These are phyloP conservation scores for Kwoniella dendrophila DNA, from an alignment of 768 basidiomycete genomes.

Conservation along the genomic window DNA sequence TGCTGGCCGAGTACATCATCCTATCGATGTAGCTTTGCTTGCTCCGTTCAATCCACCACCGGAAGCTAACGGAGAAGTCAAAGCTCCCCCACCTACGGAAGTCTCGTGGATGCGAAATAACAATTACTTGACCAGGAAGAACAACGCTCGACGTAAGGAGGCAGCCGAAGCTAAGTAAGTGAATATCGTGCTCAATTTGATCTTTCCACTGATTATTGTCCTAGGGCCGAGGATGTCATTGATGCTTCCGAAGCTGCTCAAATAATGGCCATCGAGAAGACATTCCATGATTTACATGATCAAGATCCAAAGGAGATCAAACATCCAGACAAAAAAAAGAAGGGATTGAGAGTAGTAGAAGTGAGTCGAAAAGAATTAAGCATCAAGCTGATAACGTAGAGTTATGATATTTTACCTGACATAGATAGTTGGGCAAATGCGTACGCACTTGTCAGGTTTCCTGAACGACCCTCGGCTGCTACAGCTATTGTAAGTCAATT, in stretches of 20 bases:
- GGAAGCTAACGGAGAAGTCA: constrained; percentile 54
- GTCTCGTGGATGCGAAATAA: constrained; percentile 93
- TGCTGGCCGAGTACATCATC: constrained; percentile 59
- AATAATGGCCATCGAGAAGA: constrained; percentile 48
- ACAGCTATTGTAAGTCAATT: constrained; percentile 31
- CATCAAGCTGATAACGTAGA: constrained; percentile 14
- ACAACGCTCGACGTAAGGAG: constrained; percentile 28
- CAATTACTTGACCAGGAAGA: constrained; percentile 67
- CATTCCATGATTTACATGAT: constrained; percentile 38
- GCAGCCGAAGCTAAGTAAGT: constrained; percentile 34
- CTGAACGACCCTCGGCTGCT: constrained; percentile 49
- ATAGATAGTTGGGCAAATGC: constrained; percentile 39
- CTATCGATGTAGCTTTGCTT: constrained; percentile 62
- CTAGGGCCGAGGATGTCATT: constrained; percentile 29
- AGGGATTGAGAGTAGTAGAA: constrained; percentile 40
- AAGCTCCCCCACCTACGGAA: constrained; percentile 59
- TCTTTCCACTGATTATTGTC: neutral
- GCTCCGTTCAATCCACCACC: constrained; percentile 59
- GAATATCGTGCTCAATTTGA: too few species aligned
- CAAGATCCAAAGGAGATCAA: constrained; percentile 25
- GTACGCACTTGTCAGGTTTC: constrained; percentile 46
- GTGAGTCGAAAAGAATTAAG: constrained; percentile 21
- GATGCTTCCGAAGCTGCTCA: constrained; percentile 54
- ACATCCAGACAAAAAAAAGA: constrained; percentile 44
- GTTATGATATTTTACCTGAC: constrained; percentile 52